Evolutionary conservation across 1,139 yeast species (phyloP).

Genomic region (Meyerozyma elateridarum): DNA sequence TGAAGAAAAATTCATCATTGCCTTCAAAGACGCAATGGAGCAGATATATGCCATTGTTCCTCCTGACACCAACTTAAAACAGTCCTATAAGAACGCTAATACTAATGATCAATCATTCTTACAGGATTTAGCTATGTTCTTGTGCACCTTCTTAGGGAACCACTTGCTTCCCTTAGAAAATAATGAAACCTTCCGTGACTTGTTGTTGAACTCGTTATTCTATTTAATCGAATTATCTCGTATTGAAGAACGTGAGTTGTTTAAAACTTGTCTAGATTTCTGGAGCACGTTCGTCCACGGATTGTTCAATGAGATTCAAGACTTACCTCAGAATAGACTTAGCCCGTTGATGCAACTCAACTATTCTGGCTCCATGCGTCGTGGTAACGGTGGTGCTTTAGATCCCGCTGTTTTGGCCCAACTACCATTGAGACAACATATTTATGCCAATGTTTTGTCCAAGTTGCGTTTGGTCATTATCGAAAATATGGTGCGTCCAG

Average conservation of each 20-base stretch:
- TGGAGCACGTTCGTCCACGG: conserved; percentile 84
- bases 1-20: conserved; percentile 62
- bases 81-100: conserved; percentile 69
- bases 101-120: conserved; percentile 88
- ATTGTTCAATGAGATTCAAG: conserved; percentile 81
- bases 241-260: conserved; percentile 92
- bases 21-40: conserved; percentile 73
- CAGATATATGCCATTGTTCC: conserved; percentile 72
- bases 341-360: conserved; percentile 73
- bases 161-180: conserved; percentile 75
- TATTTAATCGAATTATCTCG: conserved; percentile 82
- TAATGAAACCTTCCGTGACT: conserved; percentile 51
- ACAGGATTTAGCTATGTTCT: conserved; percentile 91
- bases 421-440: conserved; percentile 82
- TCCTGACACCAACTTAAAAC: conserved; percentile 64
- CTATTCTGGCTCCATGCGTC: conserved; percentile 45
- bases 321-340: conserved; percentile 64
- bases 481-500: conserved; percentile 98
- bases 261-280: conserved; percentile 91
- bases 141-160: conserved; percentile 76
- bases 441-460: conserved; percentile 69
- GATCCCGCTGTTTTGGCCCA: conserved; percentile 74
- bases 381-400: conserved; percentile 73
- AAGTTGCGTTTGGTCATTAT: conserved; percentile 85
- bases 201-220: conserved; percentile 67